Evolutionary conservation across 768 basidiomycete genomes (phyloP).

Genomic region (Amanita rubescens): DNA sequence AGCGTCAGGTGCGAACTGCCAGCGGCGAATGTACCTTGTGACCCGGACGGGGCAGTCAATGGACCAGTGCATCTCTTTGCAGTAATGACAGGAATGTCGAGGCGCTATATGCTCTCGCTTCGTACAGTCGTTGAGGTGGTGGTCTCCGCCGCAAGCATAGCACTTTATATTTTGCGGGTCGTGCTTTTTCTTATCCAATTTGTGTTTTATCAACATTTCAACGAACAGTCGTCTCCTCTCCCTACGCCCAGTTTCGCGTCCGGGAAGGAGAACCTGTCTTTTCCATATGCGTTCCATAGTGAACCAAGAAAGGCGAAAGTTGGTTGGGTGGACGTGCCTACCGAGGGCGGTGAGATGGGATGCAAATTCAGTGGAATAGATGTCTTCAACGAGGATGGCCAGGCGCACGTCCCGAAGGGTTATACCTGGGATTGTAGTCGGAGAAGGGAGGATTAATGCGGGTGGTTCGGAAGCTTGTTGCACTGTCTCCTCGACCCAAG

Average conservation of each 20-base stretch:
- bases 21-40: not conserved
- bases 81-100: not conserved
- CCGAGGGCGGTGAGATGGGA: conserved; percentile 4
- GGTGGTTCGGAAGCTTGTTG: not conserved
- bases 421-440: conserved; percentile 1
- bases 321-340: conserved; percentile 3
- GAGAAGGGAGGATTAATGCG: not conserved
- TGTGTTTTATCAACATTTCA: not conserved
- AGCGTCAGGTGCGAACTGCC: not conserved
- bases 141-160: not conserved
- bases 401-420: conserved; percentile 6
- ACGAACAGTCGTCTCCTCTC: not conserved
- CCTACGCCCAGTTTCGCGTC: not conserved
- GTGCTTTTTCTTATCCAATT: not conserved
- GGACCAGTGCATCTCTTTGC: conserved; percentile 1
- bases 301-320: conserved; percentile 6
- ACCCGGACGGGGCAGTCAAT: not conserved
- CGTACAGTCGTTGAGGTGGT: conserved; percentile 3
- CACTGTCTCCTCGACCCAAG: conserved; percentile 3
- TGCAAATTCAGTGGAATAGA: not conserved
- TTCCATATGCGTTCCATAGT: conserved; percentile 7
- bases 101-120: not conserved
- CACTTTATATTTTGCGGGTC: not conserved
- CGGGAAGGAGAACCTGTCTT: conserved; percentile 2
- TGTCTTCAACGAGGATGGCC: conserved; percentile 2